A percentile compares a stretch with the other conserved stretches of the same genome.
Evolutionary conservation across 257 asterid genomes (phyloP).

Genomic region (Rhazya stricta): DNA sequence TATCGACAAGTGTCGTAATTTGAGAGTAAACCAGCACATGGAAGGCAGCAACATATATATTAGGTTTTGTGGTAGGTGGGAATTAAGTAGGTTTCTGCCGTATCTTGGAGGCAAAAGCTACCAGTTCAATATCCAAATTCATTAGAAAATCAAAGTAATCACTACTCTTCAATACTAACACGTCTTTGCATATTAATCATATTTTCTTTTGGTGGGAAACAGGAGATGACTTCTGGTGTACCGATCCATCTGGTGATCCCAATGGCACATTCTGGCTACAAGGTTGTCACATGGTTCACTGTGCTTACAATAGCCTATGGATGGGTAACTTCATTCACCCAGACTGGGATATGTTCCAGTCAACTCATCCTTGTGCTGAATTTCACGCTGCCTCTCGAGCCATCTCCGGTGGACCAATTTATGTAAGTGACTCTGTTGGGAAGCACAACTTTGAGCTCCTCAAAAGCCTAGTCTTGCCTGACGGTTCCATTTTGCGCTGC

Average conservation of each 20-base stretch:
- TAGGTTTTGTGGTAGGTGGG: not conserved
- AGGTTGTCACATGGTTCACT: conserved; percentile 98
- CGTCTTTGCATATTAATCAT: not conserved
- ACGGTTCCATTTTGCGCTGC: conserved; percentile 75
- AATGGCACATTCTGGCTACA: conserved; percentile 93
- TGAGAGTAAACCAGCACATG: too few relatives aligned
- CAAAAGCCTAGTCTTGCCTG: conserved; percentile 63
- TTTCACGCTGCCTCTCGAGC: conserved; percentile 96
- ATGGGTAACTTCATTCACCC: conserved; percentile 96
- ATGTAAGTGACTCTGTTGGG: conserved; percentile 73
- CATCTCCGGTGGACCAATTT: conserved; percentile 95
- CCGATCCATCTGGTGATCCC: conserved; percentile 90
- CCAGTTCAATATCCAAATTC: too few relatives aligned
- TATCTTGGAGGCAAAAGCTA: too few relatives aligned
- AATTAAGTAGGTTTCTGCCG: too few relatives aligned
- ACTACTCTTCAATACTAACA: too few relatives aligned
- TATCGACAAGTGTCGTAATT: too few relatives aligned
- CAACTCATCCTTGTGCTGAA: conserved; percentile 88
- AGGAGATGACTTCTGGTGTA: conserved; percentile 98
- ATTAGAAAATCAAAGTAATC: too few relatives aligned
- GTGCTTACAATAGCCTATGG: conserved; percentile 95
- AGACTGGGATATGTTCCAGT: conserved; percentile 98
- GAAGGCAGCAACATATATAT: too few relatives aligned
- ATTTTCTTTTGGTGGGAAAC: not conserved
- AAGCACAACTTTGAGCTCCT: conserved; percentile 73